A percentile compares a stretch with the other conserved stretches of the same genome.
Conservation (phyloP, 73 alveolate genomes). For the Stentor coeruleus region DNA sequence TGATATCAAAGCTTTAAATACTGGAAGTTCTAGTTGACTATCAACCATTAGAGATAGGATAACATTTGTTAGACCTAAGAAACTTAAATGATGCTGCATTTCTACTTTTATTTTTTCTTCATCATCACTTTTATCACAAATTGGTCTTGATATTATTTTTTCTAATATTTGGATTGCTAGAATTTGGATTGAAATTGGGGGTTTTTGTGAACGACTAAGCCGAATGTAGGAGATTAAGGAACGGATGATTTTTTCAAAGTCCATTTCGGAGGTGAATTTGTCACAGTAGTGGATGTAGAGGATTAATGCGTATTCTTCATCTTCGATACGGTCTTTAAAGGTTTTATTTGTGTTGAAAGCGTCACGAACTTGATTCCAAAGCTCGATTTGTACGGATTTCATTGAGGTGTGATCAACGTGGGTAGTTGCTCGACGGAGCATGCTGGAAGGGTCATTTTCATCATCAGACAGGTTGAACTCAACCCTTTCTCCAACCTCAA, state of each 20-base stretch:
- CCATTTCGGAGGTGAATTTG: background rate
- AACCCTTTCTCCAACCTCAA: background rate
- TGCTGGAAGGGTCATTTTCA: background rate
- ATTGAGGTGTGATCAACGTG: background rate
- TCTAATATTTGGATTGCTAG: background rate
- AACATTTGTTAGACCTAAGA: slow-evolving; percentile 49
- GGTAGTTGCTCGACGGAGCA: background rate
- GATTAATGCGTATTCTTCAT: background rate
- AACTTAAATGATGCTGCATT: slow-evolving; percentile 33
- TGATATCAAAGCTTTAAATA: slow-evolving; percentile 35
- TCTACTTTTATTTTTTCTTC: slow-evolving; percentile 27
- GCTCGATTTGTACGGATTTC: background rate
- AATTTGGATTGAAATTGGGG: background rate
- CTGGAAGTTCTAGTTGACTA: slow-evolving; percentile 37
- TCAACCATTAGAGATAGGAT: slow-evolving; percentile 41
- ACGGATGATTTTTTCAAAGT: background rate
- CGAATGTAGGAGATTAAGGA: background rate
- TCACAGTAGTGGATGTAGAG: background rate
- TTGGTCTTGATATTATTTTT: background rate
- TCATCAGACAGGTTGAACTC: no score
- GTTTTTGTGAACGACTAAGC: background rate
- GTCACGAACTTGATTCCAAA: background rate
- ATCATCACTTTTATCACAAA: slow-evolving; percentile 30
- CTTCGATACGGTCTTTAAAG: background rate
- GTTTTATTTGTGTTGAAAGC: background rate